Evolutionary conservation across 495 filamentous ascomycete genomes (phyloP), one percentile per base, ranked within the genome.

Genomic region (Annulohypoxylon stygium): DNA sequence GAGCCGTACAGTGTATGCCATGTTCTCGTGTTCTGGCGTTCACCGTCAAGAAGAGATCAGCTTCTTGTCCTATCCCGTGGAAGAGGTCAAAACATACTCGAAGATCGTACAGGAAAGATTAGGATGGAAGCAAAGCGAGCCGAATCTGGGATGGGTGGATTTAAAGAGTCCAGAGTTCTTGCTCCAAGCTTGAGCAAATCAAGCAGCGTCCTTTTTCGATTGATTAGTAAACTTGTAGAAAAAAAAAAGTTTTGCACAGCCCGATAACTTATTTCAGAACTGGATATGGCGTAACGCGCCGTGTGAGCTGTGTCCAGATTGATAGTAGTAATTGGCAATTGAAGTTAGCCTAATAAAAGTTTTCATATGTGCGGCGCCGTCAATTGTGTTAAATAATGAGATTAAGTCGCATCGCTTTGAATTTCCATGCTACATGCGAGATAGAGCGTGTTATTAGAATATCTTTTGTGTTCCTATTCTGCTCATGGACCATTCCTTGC

Each of bases 91-190:
- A 65, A 70, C 65, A 10, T 75, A 71, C 70, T 61, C 72, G 41
- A 62, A 65, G 51, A 20, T 72, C 37, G 73, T 81, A 41, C 80
- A 76, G 61, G 65, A 75, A 36, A 64, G 75, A 23, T 47, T 77
- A 16, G 79, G 80, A 2, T 81, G 75, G 69, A 75, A 74, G 37
- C 70, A 77, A 47, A 76, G 70, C 26, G 74, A 77, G 25, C 80
- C 80, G 23, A 78, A 78, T 37, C 61, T 80, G 60, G 80, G 80
- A 1, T 78, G 78, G 77, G 76, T 82, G n/a, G 79, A 80, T 16
- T 61, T 79, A 67, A 75, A 78, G 41, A 71, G 73, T 34, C 80
- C 80, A 0, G 70, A 76, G 47, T 64, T 60, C 16, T 18, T 75
- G 11, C 57, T 76, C 20, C 48, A 41, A 12, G 4, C 14, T 14